Percentiles rank a stretch among this genome's conserved stretches.
Evolutionary conservation across 2,329 filamentous ascomycete species (phyloP).

Genomic region (Epichloe uncinata): DNA sequence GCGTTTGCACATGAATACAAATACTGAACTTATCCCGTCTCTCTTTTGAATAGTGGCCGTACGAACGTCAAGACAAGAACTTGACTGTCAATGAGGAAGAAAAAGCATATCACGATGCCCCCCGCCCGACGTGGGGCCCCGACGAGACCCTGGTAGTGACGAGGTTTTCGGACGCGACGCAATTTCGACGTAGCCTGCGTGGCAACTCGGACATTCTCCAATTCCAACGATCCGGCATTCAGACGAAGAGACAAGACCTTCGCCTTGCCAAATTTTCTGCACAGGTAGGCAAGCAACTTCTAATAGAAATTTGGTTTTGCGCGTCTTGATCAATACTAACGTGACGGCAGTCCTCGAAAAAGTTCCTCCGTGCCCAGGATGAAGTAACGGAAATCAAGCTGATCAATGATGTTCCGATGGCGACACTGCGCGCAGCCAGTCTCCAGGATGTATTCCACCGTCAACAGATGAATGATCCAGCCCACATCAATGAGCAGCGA

Average conservation of each 20-base stretch:
- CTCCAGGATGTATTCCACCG: slow-evolving; percentile 28
- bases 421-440: slow-evolving; percentile 27
- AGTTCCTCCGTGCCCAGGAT: slow-evolving; percentile 41
- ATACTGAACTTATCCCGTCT: slow-evolving; percentile 5
- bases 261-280: slow-evolving; percentile 50
- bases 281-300: slow-evolving; percentile 25
- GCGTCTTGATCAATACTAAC: background rate
- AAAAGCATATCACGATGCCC: slow-evolving; percentile 54
- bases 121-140: slow-evolving; percentile 69
- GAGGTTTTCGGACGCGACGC: slow-evolving; percentile 25
- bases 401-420: slow-evolving; percentile 46
- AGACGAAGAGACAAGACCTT: slow-evolving; percentile 51
- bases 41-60: slow-evolving; percentile 56
- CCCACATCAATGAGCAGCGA: slow-evolving; percentile 50
- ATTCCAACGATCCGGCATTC: slow-evolving; percentile 32
- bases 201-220: slow-evolving; percentile 18
- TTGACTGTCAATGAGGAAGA: slow-evolving; percentile 51
- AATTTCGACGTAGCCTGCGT: slow-evolving; percentile 14
- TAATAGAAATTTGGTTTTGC: background rate
- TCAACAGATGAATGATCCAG: slow-evolving; percentile 28
- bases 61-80: slow-evolving; percentile 64
- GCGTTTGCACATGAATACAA: slow-evolving; percentile 23
- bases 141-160: slow-evolving; percentile 58
- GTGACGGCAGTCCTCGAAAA: slow-evolving; percentile 35
- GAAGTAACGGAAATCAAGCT: slow-evolving; percentile 39